These are phyloP conservation scores for Bryoglossum gracile DNA, from an alignment of 495 filamentous ascomycete species.

Conservation along the genomic window DNA sequence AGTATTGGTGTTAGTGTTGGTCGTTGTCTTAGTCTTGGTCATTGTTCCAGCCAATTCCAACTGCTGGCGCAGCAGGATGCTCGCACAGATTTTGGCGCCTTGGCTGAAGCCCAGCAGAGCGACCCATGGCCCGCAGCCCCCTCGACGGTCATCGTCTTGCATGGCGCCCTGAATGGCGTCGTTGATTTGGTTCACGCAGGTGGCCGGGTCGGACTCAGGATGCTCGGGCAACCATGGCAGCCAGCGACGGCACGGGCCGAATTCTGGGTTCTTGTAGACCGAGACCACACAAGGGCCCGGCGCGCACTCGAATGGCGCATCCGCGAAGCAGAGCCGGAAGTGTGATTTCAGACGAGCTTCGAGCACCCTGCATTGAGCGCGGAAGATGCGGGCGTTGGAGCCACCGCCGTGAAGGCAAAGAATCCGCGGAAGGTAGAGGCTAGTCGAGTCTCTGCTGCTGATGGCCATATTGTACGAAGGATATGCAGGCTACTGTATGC, in stretches of 20 bases:
- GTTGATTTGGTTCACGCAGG: not conserved
- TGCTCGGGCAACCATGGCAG: not conserved
- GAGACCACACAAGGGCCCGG: not conserved
- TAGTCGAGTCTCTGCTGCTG: no score
- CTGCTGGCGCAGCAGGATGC: not conserved
- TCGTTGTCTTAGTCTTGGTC: no score
- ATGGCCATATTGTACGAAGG: no score
- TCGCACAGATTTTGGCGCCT: conserved; percentile 1
- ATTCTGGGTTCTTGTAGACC: not conserved
- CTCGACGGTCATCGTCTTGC: not conserved
- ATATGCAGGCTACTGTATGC: no score
- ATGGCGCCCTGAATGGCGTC: not conserved
- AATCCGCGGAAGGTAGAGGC: not conserved
- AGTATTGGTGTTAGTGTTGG: no score
- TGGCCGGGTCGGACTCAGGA: not conserved
- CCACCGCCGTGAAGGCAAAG: not conserved
- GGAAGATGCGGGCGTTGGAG: not conserved
- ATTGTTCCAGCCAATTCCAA: no score
- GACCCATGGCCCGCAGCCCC: not conserved
- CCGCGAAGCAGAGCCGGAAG: not conserved
- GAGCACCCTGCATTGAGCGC: not conserved
- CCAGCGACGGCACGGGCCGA: not conserved
- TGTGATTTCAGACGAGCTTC: not conserved
- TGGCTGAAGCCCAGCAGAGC: conserved; percentile 1
- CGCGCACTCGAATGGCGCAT: not conserved